phyloP scores from a whole-genome alignment of 1,139 yeast genomes.

The Suhomyces bokatorum region DNA sequence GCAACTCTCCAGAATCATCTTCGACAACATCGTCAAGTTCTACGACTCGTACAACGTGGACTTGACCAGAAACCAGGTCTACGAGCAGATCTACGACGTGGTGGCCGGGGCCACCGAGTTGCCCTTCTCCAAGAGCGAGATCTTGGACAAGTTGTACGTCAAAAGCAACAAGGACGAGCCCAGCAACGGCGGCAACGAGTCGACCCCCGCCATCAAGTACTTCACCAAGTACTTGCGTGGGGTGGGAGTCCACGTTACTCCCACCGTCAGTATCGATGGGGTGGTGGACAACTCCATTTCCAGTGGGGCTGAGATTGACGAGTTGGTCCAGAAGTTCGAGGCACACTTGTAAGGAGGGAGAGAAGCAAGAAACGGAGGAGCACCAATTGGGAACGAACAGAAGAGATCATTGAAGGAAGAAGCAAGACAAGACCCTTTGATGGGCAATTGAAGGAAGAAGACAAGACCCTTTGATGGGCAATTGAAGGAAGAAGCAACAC shows the following conservation, averaged over 20 bases:
- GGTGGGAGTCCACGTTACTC: conserved; percentile 80
- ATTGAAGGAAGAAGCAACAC: too few relatives aligned
- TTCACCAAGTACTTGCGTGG: conserved; percentile 74
- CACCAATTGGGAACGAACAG: too few relatives aligned
- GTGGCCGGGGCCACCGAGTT: conserved; percentile 39
- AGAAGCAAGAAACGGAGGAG: too few relatives aligned
- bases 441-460: too few relatives aligned
- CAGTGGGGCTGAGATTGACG: conserved; percentile 39
- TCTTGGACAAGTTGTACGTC: conserved; percentile 36
- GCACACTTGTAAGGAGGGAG: conserved; percentile 6
- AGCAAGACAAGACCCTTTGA: too few relatives aligned
- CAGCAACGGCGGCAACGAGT: conserved; percentile 58
- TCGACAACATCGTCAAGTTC: conserved; percentile 52
- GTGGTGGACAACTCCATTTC: conserved; percentile 43
- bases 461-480: too few relatives aligned
- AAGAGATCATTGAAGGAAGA: too few relatives aligned
- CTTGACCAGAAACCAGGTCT: conserved; percentile 57
- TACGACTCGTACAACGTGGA: conserved; percentile 63
- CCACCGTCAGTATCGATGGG: conserved; percentile 78
- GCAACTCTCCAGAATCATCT: conserved; percentile 58
- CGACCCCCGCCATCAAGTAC: conserved; percentile 66
- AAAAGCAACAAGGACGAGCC: conserved; percentile 28
- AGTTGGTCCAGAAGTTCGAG: conserved; percentile 33
- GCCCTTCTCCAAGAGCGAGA: conserved; percentile 38
- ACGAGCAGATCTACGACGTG: conserved; percentile 54